Base-by-base conservation (phyloP, 116 monocot species). In the Trichopus zeylanicus region DNA sequence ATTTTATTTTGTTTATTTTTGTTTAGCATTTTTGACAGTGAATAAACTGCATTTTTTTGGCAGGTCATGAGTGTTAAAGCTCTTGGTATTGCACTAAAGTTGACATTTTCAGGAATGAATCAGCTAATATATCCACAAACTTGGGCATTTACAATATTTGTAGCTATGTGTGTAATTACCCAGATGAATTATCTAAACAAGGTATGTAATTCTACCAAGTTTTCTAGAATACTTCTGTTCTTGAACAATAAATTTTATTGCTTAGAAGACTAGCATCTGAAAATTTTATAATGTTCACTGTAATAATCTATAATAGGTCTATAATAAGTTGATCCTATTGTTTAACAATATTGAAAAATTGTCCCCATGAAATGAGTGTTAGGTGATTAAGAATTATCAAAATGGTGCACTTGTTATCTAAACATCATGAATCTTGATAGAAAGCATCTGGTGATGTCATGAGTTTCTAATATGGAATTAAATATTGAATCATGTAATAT, bases 1-100 rank as follows among this genome's bases (percentile, higher is more conserved):
- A 42, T 42, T 42, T 0, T 42, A 16, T 13, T 42, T n/a, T 2
- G n/a, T 42, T 42, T 13, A 4, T 42, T 4, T 42, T 56, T 64
- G 16, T 23, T 22, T 70, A 29, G 20, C 23, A 22, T 51, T 20
- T 55, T 55, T 30, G 26, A 29, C 3, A 16, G 26, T 16, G 29
- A 55, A 10, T 16, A 24, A 51, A 21, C 9, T 8, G 12, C 29
- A 26, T 28, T 34, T 7, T 20, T 57, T 39, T 47, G 29, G 29
- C 59, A 68, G 68, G 68, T 68, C 27, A 60, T 68, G 68, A 60
- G 60, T 35, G 60, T 68, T n/a, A 59, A 68, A 60, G 58, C 68
- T 38, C n/a, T 68, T 59, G 56, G 67, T 27, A 67, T 67, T 58
- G 58, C 67, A 12, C 48, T 67, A 20, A 67, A 58, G 67, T 32